Evolutionary conservation across 495 filamentous ascomycete species (phyloP).

Genomic region (Glonium stellatum): DNA sequence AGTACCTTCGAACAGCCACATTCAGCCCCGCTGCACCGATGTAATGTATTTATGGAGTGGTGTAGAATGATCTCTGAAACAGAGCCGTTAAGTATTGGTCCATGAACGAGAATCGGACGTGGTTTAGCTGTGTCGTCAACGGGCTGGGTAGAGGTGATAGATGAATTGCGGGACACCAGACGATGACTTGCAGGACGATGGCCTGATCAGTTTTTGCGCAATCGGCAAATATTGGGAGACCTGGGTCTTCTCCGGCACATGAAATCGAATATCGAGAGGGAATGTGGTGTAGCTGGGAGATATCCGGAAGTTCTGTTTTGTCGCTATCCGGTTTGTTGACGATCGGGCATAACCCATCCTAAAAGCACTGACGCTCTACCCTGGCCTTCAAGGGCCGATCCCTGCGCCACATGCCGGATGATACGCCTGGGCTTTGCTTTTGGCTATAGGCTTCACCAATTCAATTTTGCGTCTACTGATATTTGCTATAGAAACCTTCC

Average conservation of each 20-base stretch:
- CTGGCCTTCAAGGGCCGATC: too few relatives aligned
- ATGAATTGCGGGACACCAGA: background rate
- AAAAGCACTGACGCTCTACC: too few relatives aligned
- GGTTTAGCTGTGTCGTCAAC: background rate
- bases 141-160: background rate
- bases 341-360: too few relatives aligned
- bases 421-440: background rate
- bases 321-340: too few relatives aligned
- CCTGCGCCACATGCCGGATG: too few relatives aligned
- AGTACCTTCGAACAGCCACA: background rate
- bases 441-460: background rate
- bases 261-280: too few relatives aligned
- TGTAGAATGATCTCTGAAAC: background rate
- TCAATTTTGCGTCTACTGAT: background rate
- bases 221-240: background rate
- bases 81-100: background rate
- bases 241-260: background rate
- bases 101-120: background rate
- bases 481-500: background rate
- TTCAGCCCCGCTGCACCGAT: background rate
- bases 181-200: background rate
- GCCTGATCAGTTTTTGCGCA: background rate
- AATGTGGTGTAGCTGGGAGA: too few relatives aligned
- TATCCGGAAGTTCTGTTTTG: too few relatives aligned
- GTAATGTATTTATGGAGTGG: background rate